Conservation (phyloP, 2,329 filamentous ascomycete genomes). For the Colletotrichum tanaceti region DNA sequence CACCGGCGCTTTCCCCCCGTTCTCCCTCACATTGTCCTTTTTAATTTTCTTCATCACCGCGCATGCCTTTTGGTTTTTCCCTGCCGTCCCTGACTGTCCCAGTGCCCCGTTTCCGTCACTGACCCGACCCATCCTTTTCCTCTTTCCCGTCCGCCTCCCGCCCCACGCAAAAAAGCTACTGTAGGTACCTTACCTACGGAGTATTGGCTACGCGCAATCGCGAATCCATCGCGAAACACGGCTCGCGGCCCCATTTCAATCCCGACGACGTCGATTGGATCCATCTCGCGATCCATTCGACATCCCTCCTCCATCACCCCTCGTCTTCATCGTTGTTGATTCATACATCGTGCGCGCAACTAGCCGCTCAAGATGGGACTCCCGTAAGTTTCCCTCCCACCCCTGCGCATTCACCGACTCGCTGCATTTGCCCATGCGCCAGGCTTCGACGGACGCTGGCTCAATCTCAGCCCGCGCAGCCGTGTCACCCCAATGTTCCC, state of each 20-base stretch:
- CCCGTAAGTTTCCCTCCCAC: conserved; percentile 54
- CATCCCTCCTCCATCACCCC: neutral
- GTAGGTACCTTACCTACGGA: no score
- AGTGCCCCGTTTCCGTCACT: conserved; percentile 33
- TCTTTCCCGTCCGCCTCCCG: conserved; percentile 12
- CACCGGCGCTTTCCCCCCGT: conserved; percentile 7
- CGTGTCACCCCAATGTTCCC: conserved; percentile 27
- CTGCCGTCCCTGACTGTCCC: conserved; percentile 18
- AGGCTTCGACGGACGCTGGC: conserved; percentile 35
- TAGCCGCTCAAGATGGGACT: conserved; percentile 55
- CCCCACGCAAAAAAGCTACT: conserved; percentile 36
- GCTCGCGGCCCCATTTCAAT: conserved; percentile 27
- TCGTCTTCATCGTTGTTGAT: neutral
- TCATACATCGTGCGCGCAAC: conserved; percentile 9
- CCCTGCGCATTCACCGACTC: conserved; percentile 17
- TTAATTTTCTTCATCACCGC: conserved; percentile 17
- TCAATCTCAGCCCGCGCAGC: conserved; percentile 39
- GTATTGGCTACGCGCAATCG: conserved; percentile 34
- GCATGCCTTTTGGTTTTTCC: conserved; percentile 5
- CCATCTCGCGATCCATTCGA: neutral
- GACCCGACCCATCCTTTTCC: conserved; percentile 20
- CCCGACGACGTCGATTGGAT: conserved; percentile 8
- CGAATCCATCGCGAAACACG: conserved; percentile 33
- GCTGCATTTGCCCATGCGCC: conserved; percentile 31
- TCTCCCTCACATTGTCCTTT: conserved; percentile 4